Conservation (phyloP, 2,329 filamentous ascomycete genomes). For the Trichoderma atroviride region DNA sequence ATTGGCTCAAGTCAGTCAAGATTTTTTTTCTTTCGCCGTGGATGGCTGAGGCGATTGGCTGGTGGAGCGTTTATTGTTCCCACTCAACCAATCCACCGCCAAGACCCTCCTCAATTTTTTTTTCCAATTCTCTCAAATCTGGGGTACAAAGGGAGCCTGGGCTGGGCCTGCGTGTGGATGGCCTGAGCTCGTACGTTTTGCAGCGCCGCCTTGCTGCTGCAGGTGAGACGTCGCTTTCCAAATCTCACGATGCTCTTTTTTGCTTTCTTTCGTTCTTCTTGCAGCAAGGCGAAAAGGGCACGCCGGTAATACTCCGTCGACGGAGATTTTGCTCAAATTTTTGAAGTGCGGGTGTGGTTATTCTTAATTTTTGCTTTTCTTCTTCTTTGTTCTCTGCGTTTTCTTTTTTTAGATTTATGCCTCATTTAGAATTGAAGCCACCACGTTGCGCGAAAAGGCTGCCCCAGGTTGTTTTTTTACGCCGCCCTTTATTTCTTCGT, state of each 20-base stretch:
- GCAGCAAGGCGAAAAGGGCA: not conserved
- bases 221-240: not conserved
- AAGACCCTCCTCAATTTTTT: not conserved
- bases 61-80: not conserved
- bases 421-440: not conserved
- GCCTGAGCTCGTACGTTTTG: slow-evolving; percentile 9
- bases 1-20: not conserved
- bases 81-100: not conserved
- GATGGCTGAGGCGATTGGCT: not conserved
- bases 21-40: not conserved
- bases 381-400: not conserved
- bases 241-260: not conserved
- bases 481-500: not conserved
- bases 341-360: not conserved
- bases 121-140: not conserved
- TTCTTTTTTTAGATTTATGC: not conserved
- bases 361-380: not conserved
- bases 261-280: not conserved
- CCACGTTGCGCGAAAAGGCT: not conserved
- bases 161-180: not conserved
- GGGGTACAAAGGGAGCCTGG: slow-evolving; percentile 6
- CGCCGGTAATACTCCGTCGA: not conserved
- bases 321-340: not conserved
- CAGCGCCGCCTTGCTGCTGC: not conserved
- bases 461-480: not conserved